A percentile compares a stretch with the other conserved stretches of the same genome.
phyloP scores from a whole-genome alignment of 306 rosid genomes.

The Alnus glutinosa region DNA sequence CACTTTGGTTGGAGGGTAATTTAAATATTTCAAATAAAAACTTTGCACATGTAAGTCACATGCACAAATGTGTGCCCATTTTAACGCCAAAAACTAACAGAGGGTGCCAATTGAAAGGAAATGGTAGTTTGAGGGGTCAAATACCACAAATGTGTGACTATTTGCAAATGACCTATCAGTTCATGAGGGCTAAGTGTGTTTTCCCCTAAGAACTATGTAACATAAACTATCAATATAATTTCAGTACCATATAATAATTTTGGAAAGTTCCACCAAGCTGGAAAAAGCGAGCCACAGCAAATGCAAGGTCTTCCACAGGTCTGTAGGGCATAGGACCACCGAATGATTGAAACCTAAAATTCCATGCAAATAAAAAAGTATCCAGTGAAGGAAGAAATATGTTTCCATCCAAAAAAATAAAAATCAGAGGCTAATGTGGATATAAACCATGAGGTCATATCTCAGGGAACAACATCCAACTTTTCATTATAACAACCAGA shows the following conservation, averaged over 20 bases:
- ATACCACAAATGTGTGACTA: no score
- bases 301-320: constrained; percentile 90
- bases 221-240: constrained; percentile 17
- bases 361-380: constrained; percentile 16
- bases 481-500: constrained; percentile 16
- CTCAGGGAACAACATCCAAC: constrained; percentile 9
- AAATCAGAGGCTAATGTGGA: constrained; percentile 5
- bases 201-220: background rate
- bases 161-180: no score
- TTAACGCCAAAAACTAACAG: no score
- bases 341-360: constrained; percentile 67
- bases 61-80: no score
- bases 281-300: constrained; percentile 85
- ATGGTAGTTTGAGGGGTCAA: no score
- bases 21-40: no score
- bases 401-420: background rate
- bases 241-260: constrained; percentile 86
- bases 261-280: constrained; percentile 95
- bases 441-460: constrained; percentile 4
- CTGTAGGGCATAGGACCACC: constrained; percentile 84
- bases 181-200: no score
- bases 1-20: no score
- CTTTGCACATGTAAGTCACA: no score
- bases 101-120: no score
- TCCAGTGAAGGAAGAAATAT: background rate